A percentile compares a stretch with the other conserved stretches of the same genome.
phyloP scores from a whole-genome alignment of 805 yeast species.

The Candida mattraensis region DNA sequence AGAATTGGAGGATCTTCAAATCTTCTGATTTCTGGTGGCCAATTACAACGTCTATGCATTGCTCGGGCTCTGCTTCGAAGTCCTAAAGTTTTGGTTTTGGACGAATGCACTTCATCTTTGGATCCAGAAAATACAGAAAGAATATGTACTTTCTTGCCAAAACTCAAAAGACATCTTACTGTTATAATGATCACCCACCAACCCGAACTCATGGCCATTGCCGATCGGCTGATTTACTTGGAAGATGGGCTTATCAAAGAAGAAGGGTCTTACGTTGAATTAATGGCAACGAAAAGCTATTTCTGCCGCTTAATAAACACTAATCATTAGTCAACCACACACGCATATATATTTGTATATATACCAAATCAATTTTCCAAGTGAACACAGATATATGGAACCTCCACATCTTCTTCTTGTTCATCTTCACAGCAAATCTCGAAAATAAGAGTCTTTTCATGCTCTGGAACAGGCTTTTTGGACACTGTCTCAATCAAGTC shows the following conservation, averaged over 20 bases:
- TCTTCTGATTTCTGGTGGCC: constrained; percentile 80
- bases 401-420: constrained; percentile 93
- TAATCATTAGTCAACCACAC: no score
- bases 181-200: constrained; percentile 75
- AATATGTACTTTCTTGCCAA: constrained; percentile 50
- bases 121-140: constrained; percentile 60
- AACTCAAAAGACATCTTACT: constrained; percentile 35
- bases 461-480: constrained; percentile 74
- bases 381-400: constrained; percentile 78
- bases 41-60: constrained; percentile 79
- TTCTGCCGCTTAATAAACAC: constrained; percentile 4
- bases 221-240: constrained; percentile 51
- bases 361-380: constrained; percentile 24
- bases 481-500: constrained; percentile 81
- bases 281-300: constrained; percentile 1
- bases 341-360: neutral
- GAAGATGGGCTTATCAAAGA: constrained; percentile 50
- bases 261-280: constrained; percentile 35
- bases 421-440: constrained; percentile 92
- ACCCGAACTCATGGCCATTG: constrained; percentile 58
- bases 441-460: constrained; percentile 74
- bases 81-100: constrained; percentile 69
- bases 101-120: constrained; percentile 88
- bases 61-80: constrained; percentile 75
- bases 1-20: constrained; percentile 48